Percentiles rank a stretch among this genome's conserved stretches.
Conservation (phyloP, 2,329 filamentous ascomycete genomes). For the Hypoxylon sp. region DNA sequence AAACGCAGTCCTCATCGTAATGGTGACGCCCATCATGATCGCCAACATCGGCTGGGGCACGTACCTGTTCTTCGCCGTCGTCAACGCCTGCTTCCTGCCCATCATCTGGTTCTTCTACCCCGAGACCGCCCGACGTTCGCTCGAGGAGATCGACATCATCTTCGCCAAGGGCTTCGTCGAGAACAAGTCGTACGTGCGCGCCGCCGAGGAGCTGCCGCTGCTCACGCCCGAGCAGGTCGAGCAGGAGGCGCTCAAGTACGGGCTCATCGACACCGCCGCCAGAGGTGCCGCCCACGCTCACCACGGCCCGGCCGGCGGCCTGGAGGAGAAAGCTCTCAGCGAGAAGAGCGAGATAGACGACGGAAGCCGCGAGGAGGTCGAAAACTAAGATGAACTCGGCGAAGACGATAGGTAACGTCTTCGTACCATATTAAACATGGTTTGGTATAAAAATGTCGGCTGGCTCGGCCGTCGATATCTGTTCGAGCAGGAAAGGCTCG, state of each 20-base stretch:
- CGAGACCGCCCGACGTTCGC: constrained; percentile 60
- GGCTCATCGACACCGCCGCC: constrained; percentile 49
- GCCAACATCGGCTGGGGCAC: constrained; percentile 67
- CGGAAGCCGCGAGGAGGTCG: constrained; percentile 42
- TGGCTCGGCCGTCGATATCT: constrained; percentile 2
- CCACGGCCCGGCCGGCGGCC: constrained; percentile 28
- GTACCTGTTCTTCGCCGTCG: constrained; percentile 60
- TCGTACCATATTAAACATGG: background rate
- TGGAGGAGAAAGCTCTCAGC: constrained; percentile 38
- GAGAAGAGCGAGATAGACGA: constrained; percentile 44
- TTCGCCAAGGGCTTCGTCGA: constrained; percentile 70
- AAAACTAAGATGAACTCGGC: constrained; percentile 25
- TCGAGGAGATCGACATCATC: constrained; percentile 70
- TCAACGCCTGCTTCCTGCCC: constrained; percentile 53
- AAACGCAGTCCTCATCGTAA: constrained; percentile 54
- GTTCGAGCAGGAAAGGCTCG: constrained; percentile 10
- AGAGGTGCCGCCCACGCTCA: constrained; percentile 29
- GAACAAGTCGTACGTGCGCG: constrained; percentile 69
- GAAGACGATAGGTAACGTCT: constrained; percentile 3
- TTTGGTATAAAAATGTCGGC: background rate
- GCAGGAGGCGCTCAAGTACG: constrained; percentile 56
- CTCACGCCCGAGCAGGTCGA: constrained; percentile 65
- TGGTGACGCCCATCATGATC: constrained; percentile 74
- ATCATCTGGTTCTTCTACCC: constrained; percentile 64
- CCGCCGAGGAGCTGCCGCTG: constrained; percentile 67